These are phyloP conservation scores for Aspergillus bridgeri DNA, from an alignment of 495 filamentous ascomycete species.

Conservation along the genomic window DNA sequence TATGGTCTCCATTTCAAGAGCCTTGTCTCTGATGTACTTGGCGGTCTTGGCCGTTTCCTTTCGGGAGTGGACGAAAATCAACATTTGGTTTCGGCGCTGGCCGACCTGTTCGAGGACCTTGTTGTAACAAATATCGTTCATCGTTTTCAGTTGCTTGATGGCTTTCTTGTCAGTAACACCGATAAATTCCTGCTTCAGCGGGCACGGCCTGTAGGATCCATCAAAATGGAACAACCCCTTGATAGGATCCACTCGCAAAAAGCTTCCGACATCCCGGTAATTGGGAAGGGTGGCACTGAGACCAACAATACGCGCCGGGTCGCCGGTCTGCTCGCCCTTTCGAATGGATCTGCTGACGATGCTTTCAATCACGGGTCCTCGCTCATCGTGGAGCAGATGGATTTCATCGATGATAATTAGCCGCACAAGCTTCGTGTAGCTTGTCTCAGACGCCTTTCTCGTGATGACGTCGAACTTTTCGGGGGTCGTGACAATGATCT, in stretches of 20 bases:
- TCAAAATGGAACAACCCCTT: conserved; percentile 96
- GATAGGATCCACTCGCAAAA: conserved; percentile 82
- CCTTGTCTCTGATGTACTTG: conserved; percentile 92
- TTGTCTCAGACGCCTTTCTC: conserved; percentile 92
- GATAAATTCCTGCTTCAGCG: conserved; percentile 93
- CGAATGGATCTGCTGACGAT: conserved; percentile 94
- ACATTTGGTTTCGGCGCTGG: conserved; percentile 87
- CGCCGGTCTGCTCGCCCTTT: conserved; percentile 87
- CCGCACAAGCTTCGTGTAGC: conserved; percentile 94
- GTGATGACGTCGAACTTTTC: conserved; percentile 99
- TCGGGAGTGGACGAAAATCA: conserved; percentile 96
- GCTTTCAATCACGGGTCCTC: conserved; percentile 93
- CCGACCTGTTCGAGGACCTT: conserved; percentile 98
- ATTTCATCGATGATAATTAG: conserved; percentile 98
- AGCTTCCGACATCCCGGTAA: conserved; percentile 93
- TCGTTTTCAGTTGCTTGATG: conserved; percentile 97
- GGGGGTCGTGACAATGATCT: conserved; percentile 97
- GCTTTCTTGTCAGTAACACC: conserved; percentile 97
- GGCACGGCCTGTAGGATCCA: conserved; percentile 88
- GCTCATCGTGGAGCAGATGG: conserved; percentile 94
- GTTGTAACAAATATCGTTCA: conserved; percentile 98
- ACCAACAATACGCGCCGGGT: conserved; percentile 85
- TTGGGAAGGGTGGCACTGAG: conserved; percentile 95
- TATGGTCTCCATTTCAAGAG: conserved; percentile 92
- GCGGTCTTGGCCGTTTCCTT: conserved; percentile 99